Percentiles rank a stretch among this genome's conserved stretches.
These are phyloP conservation scores for Dissoconium aciculare DNA, from an alignment of 2,329 filamentous ascomycete species.

Conservation along the genomic window DNA sequence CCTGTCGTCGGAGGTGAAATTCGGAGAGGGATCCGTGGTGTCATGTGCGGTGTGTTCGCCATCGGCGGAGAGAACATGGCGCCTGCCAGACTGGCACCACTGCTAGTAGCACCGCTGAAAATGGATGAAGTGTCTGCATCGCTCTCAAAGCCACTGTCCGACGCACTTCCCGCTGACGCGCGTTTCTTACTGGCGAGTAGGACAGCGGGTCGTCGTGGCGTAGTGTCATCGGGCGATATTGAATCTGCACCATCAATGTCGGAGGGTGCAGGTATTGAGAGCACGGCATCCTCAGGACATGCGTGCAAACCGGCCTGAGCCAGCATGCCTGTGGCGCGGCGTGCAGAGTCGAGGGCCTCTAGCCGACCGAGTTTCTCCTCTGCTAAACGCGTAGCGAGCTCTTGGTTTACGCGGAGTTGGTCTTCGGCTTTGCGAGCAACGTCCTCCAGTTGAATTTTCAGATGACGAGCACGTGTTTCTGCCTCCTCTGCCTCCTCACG, in stretches of 20 bases:
- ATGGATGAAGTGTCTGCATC: constrained; percentile 39
- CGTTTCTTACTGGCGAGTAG: constrained; percentile 13
- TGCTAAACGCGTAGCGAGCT: constrained; percentile 34
- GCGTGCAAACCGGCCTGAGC: not conserved
- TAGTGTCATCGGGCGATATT: constrained; percentile 10
- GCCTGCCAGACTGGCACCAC: constrained; percentile 22
- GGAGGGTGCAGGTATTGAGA: not conserved
- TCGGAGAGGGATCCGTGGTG: no score
- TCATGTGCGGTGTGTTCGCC: constrained; percentile 6
- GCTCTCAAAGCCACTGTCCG: constrained; percentile 46
- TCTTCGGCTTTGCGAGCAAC: constrained; percentile 41
- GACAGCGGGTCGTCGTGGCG: constrained; percentile 7
- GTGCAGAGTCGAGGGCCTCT: not conserved
- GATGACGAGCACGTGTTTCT: constrained; percentile 40
- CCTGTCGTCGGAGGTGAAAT: constrained; percentile 6
- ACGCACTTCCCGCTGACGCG: constrained; percentile 22
- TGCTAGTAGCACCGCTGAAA: constrained; percentile 28
- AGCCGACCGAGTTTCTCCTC: constrained; percentile 26
- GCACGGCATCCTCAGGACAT: not conserved
- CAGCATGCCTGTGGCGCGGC: not conserved
- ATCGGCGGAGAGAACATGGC: constrained; percentile 19
- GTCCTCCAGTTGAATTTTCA: constrained; percentile 47
- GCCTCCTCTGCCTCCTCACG: constrained; percentile 48
- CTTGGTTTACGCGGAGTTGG: constrained; percentile 42
- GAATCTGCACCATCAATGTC: constrained; percentile 7